Evolutionary conservation across 441 rosid genomes (phyloP).

Genomic region (Gossypium armourianum): DNA sequence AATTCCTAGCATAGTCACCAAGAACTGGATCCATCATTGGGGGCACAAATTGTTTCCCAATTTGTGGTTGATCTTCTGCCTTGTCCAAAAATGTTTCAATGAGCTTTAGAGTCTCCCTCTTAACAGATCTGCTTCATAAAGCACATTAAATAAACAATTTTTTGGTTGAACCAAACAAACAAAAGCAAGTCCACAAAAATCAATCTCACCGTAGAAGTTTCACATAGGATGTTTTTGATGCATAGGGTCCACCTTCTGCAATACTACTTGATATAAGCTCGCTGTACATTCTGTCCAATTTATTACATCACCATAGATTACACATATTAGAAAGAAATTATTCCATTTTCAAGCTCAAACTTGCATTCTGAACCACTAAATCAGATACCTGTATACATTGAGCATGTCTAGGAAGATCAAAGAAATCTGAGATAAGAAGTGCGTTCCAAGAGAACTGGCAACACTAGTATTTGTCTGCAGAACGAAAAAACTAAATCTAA

Average conservation of each 20-base stretch:
- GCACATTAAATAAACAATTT: constrained; percentile 12
- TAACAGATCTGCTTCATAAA: constrained; percentile 64
- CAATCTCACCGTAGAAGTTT: constrained; percentile 68
- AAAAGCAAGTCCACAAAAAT: constrained; percentile 13
- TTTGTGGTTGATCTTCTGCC: constrained; percentile 95
- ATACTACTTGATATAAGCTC: constrained; percentile 93
- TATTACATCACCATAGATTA: constrained; percentile 9
- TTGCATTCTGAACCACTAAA: not conserved
- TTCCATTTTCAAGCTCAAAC: not conserved
- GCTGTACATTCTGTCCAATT: constrained; percentile 86
- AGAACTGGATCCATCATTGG: constrained; percentile 99
- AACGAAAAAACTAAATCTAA: not conserved
- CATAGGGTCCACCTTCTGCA: constrained; percentile 89
- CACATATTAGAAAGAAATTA: not conserved
- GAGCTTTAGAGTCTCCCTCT: constrained; percentile 94
- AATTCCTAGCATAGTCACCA: constrained; percentile 91
- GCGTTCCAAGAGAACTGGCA: constrained; percentile 86
- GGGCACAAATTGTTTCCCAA: constrained; percentile 95
- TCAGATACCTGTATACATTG: constrained; percentile 76
- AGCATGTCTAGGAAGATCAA: constrained; percentile 95
- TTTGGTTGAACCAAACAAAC: constrained; percentile 9
- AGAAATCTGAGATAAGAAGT: constrained; percentile 77
- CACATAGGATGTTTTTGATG: constrained; percentile 84
- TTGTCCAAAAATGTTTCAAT: constrained; percentile 97
- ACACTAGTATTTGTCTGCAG: constrained; percentile 98